phyloP scores from a whole-genome alignment of 2,329 filamentous ascomycete genomes.

The Alternaria triticina region DNA sequence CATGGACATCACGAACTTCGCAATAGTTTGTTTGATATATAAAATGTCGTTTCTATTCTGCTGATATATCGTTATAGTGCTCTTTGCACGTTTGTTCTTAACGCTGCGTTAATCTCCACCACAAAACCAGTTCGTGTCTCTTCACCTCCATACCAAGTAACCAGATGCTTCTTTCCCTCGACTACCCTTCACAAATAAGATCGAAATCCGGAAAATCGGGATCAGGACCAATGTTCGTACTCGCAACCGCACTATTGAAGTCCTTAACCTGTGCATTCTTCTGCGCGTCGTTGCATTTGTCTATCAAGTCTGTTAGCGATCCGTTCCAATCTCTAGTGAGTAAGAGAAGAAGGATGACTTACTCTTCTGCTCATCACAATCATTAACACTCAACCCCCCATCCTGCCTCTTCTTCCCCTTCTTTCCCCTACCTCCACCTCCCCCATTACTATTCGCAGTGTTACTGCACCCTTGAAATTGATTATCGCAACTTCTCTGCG shows the following conservation, averaged over 20 bases:
- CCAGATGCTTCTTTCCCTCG: neutral
- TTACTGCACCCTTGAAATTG: conserved; percentile 65
- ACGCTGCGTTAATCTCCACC: neutral
- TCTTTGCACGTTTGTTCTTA: neutral
- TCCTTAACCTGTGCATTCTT: conserved; percentile 34
- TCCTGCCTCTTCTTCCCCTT: conserved; percentile 10
- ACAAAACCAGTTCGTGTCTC: neutral
- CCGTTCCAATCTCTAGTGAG: neutral
- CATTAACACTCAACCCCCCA: conserved; percentile 21
- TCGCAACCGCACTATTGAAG: conserved; percentile 32
- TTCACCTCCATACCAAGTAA: neutral
- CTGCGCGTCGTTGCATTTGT: conserved; percentile 37
- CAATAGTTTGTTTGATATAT: too few relatives aligned
- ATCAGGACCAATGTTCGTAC: conserved; percentile 46
- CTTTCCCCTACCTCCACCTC: neutral
- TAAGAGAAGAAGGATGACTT: neutral
- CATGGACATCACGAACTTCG: neutral
- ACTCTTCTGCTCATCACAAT: conserved; percentile 35
- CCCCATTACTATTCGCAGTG: conserved; percentile 45
- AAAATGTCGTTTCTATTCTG: neutral
- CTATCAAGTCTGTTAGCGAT: conserved; percentile 17
- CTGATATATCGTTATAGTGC: neutral
- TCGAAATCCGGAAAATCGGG: conserved; percentile 48
- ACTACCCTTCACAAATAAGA: conserved; percentile 40
- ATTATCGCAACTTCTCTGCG: conserved; percentile 67